Percentiles rank a stretch among this genome's conserved stretches.
Conservation (phyloP, 2,329 filamentous ascomycete species). For the Aspergillus novoparasiticus region DNA sequence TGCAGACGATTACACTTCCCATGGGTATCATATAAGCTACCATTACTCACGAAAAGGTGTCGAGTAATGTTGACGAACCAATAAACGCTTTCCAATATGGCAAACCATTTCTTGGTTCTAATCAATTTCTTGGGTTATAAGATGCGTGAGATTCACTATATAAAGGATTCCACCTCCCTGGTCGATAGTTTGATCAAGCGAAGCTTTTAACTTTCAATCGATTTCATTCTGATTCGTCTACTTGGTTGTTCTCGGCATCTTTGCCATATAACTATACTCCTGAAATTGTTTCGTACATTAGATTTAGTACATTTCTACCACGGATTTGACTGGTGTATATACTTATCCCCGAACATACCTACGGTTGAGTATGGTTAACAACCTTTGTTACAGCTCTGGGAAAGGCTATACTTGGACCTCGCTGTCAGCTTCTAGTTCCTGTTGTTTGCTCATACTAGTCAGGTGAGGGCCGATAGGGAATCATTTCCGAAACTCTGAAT, state of each 20-base stretch:
- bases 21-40: not conserved
- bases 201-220: no score
- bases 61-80: not conserved
- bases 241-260: no score
- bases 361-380: not conserved
- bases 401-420: not conserved
- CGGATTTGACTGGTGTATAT: not conserved
- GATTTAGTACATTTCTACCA: not conserved
- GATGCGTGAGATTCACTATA: no score
- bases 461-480: not conserved
- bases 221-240: no score
- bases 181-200: no score
- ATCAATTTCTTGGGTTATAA: not conserved
- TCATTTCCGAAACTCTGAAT: not conserved
- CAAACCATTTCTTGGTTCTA: no score
- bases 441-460: not conserved
- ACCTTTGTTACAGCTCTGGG: not conserved
- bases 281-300: no score
- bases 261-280: not conserved
- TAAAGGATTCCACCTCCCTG: no score
- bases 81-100: not conserved
- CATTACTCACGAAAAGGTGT: not conserved
- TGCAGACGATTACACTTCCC: not conserved
- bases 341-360: not conserved
- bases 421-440: not conserved